These are phyloP conservation scores for Pezicula neosporulosa DNA, from an alignment of 2,329 filamentous ascomycete species.

Conservation along the genomic window DNA sequence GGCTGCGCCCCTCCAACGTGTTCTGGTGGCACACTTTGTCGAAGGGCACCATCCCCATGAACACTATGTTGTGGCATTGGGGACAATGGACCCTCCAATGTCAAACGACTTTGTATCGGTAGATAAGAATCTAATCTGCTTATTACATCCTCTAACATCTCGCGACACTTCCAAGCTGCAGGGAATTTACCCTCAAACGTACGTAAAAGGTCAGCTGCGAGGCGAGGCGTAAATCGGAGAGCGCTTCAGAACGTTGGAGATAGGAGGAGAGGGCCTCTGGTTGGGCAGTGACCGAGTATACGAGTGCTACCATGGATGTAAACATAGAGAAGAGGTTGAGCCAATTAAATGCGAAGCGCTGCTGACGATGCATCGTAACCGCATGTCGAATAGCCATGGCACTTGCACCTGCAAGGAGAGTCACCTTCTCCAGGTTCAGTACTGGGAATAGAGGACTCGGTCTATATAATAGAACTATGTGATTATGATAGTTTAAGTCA, in stretches of 20 bases:
- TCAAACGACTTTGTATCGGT: background rate
- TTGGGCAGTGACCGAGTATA: slow-evolving; percentile 39
- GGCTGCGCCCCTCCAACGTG: background rate
- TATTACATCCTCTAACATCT: slow-evolving; percentile 1
- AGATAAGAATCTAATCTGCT: background rate
- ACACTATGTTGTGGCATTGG: background rate
- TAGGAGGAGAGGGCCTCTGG: slow-evolving; percentile 21
- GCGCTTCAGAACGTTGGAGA: background rate
- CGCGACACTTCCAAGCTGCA: slow-evolving; percentile 1
- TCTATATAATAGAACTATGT: slow-evolving; percentile 40
- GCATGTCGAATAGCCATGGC: slow-evolving; percentile 41
- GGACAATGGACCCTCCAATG: background rate
- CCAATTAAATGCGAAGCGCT: slow-evolving; percentile 39
- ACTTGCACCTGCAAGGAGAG: slow-evolving; percentile 35
- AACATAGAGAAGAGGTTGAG: slow-evolving; percentile 38
- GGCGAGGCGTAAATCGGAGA: background rate
- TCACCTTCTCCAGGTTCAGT: slow-evolving; percentile 31
- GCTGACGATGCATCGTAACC: slow-evolving; percentile 33
- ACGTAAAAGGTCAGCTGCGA: background rate
- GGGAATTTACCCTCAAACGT: slow-evolving; percentile 2
- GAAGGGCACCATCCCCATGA: background rate
- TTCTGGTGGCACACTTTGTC: background rate
- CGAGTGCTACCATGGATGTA: slow-evolving; percentile 37
- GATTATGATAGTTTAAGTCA: slow-evolving; percentile 45
- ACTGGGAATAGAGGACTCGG: slow-evolving; percentile 39